These are phyloP conservation scores for Psilocybe sp. DNA, from an alignment of 768 basidiomycete species.

Conservation along the genomic window DNA sequence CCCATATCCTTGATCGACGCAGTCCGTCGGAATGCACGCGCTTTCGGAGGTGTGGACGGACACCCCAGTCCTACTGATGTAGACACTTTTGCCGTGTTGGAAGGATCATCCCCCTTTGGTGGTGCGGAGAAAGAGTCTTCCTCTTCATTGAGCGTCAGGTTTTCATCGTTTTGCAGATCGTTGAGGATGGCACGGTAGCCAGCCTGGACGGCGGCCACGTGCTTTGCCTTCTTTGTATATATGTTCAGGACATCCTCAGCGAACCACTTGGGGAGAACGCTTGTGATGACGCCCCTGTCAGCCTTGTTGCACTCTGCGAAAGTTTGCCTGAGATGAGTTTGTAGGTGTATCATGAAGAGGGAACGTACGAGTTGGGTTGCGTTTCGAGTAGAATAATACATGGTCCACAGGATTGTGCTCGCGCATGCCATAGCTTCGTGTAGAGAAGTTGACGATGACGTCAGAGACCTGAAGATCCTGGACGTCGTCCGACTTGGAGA, in stretches of 20 bases:
- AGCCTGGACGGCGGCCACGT: constrained; percentile 58
- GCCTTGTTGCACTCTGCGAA: constrained; percentile 40
- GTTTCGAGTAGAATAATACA: constrained; percentile 73
- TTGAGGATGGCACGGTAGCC: constrained; percentile 53
- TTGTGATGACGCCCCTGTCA: constrained; percentile 55
- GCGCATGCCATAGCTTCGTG: constrained; percentile 74
- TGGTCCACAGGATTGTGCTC: constrained; percentile 63
- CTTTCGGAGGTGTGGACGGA: constrained; percentile 1
- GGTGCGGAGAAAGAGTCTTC: too few species aligned
- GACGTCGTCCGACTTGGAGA: constrained; percentile 7
- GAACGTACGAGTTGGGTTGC: constrained; percentile 48
- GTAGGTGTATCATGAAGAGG: not conserved
- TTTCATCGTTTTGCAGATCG: constrained; percentile 9
- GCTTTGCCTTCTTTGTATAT: constrained; percentile 58
- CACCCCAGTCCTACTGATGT: not conserved
- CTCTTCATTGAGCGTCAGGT: not conserved
- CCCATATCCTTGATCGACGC: not conserved
- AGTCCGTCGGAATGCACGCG: not conserved
- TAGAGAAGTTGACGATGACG: constrained; percentile 59
- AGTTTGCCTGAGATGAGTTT: not conserved
- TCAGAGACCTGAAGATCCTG: constrained; percentile 40
- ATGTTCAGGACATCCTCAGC: constrained; percentile 65
- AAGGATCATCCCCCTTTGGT: too few species aligned
- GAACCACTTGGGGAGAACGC: constrained; percentile 57
- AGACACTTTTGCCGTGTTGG: not conserved